phyloP scores from a whole-genome alignment of 331 rosid genomes.

The Arachis monticola region DNA sequence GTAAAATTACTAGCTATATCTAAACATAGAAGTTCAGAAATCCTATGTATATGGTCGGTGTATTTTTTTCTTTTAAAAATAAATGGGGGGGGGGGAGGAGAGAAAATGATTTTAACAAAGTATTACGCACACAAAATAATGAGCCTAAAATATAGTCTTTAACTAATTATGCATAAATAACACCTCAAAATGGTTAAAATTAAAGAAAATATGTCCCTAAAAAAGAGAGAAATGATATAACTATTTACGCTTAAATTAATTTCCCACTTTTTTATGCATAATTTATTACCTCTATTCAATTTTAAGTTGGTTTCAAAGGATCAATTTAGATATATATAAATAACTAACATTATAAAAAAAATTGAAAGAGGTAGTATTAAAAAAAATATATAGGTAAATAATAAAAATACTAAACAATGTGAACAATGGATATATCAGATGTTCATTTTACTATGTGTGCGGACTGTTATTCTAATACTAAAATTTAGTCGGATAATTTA shows the following conservation, averaged over 20 bases:
- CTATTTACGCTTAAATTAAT: no score
- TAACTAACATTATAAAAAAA: no score
- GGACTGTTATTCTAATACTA: no score
- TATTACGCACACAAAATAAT: background rate
- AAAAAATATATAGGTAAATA: background rate
- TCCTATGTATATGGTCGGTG: background rate
- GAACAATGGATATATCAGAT: no score
- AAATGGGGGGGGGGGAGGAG: background rate
- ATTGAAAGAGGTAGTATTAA: no score
- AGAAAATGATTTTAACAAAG: background rate
- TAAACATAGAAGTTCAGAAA: slow-evolving; percentile 5
- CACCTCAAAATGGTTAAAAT: background rate
- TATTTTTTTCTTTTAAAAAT: background rate
- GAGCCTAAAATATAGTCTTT: background rate
- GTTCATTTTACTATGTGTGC: no score
- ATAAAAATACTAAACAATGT: background rate
- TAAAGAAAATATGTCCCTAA: background rate
- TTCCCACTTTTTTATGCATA: no score
- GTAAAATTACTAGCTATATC: background rate
- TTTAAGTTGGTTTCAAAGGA: no score
- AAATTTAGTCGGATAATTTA: no score
- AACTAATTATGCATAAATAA: background rate
- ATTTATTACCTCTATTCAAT: no score
- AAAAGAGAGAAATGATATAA: background rate
- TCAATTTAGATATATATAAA: no score